Percentiles rank a stretch among this genome's conserved stretches.
phyloP scores from a whole-genome alignment of 108 stramenopile genomes.

The Skeletonema tropicum region DNA sequence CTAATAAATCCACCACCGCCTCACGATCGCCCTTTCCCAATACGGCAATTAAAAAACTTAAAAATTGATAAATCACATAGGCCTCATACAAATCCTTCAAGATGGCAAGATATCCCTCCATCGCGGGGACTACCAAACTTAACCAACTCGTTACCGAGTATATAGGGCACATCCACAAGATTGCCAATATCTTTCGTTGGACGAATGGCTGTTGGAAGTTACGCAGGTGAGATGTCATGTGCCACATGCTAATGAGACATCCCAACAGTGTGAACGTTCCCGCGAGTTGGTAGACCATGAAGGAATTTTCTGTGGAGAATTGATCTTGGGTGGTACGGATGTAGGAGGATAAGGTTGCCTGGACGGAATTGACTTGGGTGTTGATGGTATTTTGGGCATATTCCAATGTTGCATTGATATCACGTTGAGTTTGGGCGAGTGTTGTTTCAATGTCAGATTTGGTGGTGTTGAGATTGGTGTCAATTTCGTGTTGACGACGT shows the following conservation, averaged over 20 bases:
- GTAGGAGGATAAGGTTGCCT: slow-evolving; percentile 47
- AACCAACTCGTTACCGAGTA: slow-evolving; percentile 87
- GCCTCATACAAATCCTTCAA: slow-evolving; percentile 92
- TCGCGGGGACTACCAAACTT: slow-evolving; percentile 71
- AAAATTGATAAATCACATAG: slow-evolving; percentile 91
- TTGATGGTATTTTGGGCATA: slow-evolving; percentile 42
- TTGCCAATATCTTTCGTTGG: slow-evolving; percentile 90
- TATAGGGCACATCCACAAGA: slow-evolving; percentile 92
- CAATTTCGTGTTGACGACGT: slow-evolving; percentile 8
- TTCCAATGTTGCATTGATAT: background rate
- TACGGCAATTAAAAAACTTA: slow-evolving; percentile 87
- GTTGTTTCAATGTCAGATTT: slow-evolving; percentile 24
- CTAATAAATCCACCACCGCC: slow-evolving; percentile 74
- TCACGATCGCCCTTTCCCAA: slow-evolving; percentile 85
- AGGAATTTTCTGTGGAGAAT: slow-evolving; percentile 91
- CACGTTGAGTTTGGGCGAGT: background rate
- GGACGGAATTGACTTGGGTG: slow-evolving; percentile 32
- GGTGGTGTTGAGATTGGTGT: slow-evolving; percentile 7
- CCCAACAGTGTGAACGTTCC: slow-evolving; percentile 89
- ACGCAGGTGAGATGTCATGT: slow-evolving; percentile 88
- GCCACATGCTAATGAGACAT: slow-evolving; percentile 92
- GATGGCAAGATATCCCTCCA: slow-evolving; percentile 85
- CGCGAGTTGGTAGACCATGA: slow-evolving; percentile 92
- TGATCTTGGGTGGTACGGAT: slow-evolving; percentile 84
- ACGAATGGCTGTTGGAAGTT: slow-evolving; percentile 84